These are phyloP conservation scores for Penicillium frequentans DNA, from an alignment of 2,329 filamentous ascomycete species.

Conservation along the genomic window DNA sequence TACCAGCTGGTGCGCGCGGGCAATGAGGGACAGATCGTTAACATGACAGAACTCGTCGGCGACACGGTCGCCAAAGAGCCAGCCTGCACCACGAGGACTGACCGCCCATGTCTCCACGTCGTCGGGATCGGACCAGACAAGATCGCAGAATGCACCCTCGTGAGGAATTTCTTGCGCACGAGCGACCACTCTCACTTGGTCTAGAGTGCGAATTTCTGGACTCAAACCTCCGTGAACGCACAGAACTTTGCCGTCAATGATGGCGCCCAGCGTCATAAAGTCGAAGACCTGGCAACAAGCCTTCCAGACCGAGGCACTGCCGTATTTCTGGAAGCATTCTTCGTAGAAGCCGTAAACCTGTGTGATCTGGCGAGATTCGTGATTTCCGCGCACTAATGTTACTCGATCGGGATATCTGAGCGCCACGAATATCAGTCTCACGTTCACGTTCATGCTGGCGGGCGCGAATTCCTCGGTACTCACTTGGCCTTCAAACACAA, in stretches of 20 bases:
- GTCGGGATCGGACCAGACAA: constrained; percentile 76
- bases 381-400: constrained; percentile 71
- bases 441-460: background rate
- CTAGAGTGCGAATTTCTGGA: constrained; percentile 71
- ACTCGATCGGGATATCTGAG: constrained; percentile 68
- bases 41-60: constrained; percentile 76
- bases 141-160: constrained; percentile 73
- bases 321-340: constrained; percentile 74
- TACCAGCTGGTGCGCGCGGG: constrained; percentile 71
- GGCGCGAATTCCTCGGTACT: constrained; percentile 21
- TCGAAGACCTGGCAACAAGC: constrained; percentile 77
- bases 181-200: constrained; percentile 73
- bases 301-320: constrained; percentile 77
- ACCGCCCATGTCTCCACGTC: constrained; percentile 70
- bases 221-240: constrained; percentile 72
- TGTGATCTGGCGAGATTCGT: constrained; percentile 75
- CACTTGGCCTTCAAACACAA: constrained; percentile 73
- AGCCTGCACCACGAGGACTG: constrained; percentile 65
- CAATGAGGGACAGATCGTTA: constrained; percentile 70
- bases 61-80: constrained; percentile 70
- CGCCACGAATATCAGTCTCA: background rate
- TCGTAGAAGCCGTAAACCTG: constrained; percentile 79
- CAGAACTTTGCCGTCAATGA: constrained; percentile 72
- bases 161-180: constrained; percentile 75
- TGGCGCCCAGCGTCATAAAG: constrained; percentile 71